Conservation (phyloP, 352 stramenopile genomes). For the Phytophthora aleatoria region DNA sequence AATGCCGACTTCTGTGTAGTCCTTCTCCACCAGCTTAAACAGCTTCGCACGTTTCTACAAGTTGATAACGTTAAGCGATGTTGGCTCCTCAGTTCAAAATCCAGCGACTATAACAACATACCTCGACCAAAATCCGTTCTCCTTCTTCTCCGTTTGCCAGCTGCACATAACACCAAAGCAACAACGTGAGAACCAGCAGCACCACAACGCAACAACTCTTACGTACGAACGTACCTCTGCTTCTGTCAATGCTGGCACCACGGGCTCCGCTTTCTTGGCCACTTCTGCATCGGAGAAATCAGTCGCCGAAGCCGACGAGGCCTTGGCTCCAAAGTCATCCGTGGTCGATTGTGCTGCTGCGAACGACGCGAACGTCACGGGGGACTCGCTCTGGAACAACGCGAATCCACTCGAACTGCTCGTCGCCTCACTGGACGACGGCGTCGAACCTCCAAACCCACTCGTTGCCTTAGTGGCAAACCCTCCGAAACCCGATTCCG, state of each 20-base stretch:
- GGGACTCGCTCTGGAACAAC: conserved; percentile 50
- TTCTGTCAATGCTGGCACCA: conserved; percentile 65
- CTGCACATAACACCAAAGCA: conserved; percentile 24
- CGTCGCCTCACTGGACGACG: conserved; percentile 10
- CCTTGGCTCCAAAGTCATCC: conserved; percentile 46
- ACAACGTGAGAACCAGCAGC: conserved; percentile 9
- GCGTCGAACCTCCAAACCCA: conserved; percentile 29
- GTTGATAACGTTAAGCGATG: no score
- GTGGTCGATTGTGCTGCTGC: conserved; percentile 42
- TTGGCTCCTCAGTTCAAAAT: not conserved
- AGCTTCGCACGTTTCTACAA: conserved; percentile 72
- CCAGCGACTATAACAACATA: conserved; percentile 21
- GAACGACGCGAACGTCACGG: conserved; percentile 64
- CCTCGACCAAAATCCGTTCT: conserved; percentile 73
- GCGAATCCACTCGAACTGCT: conserved; percentile 54
- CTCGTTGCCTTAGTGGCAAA: conserved; percentile 19
- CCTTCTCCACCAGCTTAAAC: conserved; percentile 76
- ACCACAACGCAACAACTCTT: not conserved
- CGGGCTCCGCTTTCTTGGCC: conserved; percentile 51
- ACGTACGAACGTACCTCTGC: conserved; percentile 46
- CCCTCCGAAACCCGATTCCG: conserved; percentile 7
- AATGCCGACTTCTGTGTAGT: conserved; percentile 80
- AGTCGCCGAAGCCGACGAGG: conserved; percentile 35
- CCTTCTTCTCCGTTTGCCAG: conserved; percentile 77
- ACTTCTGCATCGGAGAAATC: conserved; percentile 60